phyloP scores from a whole-genome alignment of 306 rosid species.

The Casuarina cunninghamiana region DNA sequence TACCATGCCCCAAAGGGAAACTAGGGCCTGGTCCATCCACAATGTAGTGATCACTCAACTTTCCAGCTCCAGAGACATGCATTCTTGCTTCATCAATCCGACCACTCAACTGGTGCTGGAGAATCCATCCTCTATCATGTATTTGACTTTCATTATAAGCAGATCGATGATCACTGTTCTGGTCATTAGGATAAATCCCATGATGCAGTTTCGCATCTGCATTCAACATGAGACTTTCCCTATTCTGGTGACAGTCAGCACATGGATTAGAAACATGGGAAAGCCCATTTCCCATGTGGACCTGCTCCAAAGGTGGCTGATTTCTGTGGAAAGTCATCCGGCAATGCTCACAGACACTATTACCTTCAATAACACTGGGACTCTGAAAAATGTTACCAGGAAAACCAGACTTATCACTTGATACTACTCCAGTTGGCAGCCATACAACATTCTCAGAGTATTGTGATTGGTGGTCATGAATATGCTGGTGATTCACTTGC shows the following conservation, averaged over 20 bases:
- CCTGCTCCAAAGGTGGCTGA: conserved; percentile 64
- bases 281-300: conserved; percentile 56
- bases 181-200: conserved; percentile 54
- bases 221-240: conserved; percentile 55
- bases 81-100: conserved; percentile 60
- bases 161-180: conserved; percentile 50
- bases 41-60: conserved; percentile 57
- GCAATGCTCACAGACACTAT: conserved; percentile 69
- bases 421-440: conserved; percentile 54
- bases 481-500: conserved; percentile 58
- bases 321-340: conserved; percentile 68
- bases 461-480: conserved; percentile 71
- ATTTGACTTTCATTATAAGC: conserved; percentile 56
- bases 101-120: conserved; percentile 54
- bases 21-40: conserved; percentile 60
- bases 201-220: conserved; percentile 75
- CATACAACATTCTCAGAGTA: conserved; percentile 75
- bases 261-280: conserved; percentile 51
- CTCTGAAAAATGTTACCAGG: conserved; percentile 64
- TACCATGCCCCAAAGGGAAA: conserved; percentile 59
- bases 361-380: conserved; percentile 66
- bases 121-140: conserved; percentile 74
- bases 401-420: conserved; percentile 70
- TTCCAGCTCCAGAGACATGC: conserved; percentile 56
- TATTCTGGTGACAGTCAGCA: conserved; percentile 58